Percentiles rank a stretch among this genome's conserved stretches.
Conservation (phyloP, 805 yeast genomes). For the Saturnispora quitensis region DNA sequence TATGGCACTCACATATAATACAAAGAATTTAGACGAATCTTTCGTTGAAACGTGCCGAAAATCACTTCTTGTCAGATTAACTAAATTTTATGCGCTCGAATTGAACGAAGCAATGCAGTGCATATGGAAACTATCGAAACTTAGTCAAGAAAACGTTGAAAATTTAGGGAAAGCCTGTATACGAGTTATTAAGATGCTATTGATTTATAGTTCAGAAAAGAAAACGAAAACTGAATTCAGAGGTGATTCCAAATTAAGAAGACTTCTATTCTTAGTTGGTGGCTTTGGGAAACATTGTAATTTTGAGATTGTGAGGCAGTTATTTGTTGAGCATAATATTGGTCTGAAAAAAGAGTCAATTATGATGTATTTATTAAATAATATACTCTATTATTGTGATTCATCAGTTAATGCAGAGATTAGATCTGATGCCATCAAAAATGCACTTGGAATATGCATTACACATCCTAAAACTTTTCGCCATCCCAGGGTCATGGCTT, state of each 20-base stretch:
- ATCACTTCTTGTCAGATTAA: constrained; percentile 44
- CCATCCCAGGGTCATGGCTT: constrained; percentile 41
- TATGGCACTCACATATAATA: constrained; percentile 35
- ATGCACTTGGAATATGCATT: constrained; percentile 49
- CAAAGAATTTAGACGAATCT: constrained; percentile 36
- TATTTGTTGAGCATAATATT: constrained; percentile 32
- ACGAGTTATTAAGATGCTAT: constrained; percentile 45
- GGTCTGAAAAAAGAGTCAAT: constrained; percentile 46
- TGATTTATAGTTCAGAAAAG: constrained; percentile 33
- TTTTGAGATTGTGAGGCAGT: constrained; percentile 37
- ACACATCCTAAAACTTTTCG: constrained; percentile 60
- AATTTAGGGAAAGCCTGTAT: constrained; percentile 55
- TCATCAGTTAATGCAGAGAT: constrained; percentile 25
- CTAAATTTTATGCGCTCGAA: constrained; percentile 52
- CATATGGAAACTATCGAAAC: constrained; percentile 44
- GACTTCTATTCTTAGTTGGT: constrained; percentile 57
- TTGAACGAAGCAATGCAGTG: constrained; percentile 69
- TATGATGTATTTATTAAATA: constrained; percentile 48
- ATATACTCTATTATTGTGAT: constrained; percentile 45
- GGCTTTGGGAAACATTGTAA: constrained; percentile 62
- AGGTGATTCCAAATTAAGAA: constrained; percentile 38
- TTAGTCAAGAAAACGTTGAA: constrained; percentile 34
- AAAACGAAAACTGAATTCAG: constrained; percentile 12
- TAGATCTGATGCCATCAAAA: constrained; percentile 45
- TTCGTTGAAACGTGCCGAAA: constrained; percentile 43